These are phyloP conservation scores for Mycena galopus DNA, from an alignment of 768 basidiomycete species.

Conservation along the genomic window DNA sequence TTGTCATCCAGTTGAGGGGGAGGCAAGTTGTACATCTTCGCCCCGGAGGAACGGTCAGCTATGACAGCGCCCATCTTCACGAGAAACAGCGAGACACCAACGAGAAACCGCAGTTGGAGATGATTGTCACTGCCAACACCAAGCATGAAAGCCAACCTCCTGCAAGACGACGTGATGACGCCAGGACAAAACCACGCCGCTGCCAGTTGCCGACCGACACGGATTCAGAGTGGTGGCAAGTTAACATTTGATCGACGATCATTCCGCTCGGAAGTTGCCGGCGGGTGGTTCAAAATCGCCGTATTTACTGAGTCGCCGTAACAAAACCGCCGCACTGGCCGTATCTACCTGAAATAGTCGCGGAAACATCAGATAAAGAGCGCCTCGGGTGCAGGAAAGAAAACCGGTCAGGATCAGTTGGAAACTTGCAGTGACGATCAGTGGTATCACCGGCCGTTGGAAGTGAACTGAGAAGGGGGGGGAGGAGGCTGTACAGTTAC, in stretches of 20 bases:
- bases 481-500: background rate
- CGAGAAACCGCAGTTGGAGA: background rate
- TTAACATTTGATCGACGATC: background rate
- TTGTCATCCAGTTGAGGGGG: background rate
- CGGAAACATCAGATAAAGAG: background rate
- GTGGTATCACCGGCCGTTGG: background rate
- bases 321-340: background rate
- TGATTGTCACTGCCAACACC: background rate
- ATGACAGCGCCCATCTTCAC: background rate
- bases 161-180: background rate
- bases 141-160: background rate
- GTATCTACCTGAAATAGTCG: background rate
- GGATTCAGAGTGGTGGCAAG: background rate
- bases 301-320: background rate
- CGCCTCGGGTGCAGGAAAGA: background rate
- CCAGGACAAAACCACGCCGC: background rate
- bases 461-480: background rate
- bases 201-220: background rate
- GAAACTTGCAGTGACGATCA: background rate
- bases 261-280: background rate
- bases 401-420: background rate
- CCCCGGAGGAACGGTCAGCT: background rate
- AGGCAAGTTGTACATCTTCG: background rate
- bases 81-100: background rate
- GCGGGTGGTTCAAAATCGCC: background rate